Percentiles rank a stretch among this genome's conserved stretches.
phyloP scores from a whole-genome alignment of 257 asterid species.

The Solanum piurae region DNA sequence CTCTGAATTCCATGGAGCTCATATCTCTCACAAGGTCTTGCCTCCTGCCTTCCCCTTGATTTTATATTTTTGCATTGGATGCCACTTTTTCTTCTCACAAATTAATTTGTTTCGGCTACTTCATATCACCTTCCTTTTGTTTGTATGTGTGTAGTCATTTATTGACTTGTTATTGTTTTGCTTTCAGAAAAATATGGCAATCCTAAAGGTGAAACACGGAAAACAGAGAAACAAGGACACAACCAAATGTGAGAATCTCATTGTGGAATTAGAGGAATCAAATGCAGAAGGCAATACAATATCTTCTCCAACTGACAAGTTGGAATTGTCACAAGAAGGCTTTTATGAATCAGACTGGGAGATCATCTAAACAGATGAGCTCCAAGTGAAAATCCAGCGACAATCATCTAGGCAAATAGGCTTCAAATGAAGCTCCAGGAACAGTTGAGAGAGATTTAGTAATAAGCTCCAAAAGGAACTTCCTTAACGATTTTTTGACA shows the following conservation, averaged over 20 bases:
- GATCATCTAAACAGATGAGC: background rate
- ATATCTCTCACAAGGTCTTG: background rate
- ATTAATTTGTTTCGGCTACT: background rate
- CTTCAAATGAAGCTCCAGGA: background rate
- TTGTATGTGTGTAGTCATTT: background rate
- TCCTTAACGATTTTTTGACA: background rate
- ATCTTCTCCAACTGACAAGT: background rate
- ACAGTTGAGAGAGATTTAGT: background rate
- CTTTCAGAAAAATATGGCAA: background rate
- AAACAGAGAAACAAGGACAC: background rate
- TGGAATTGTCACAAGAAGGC: background rate
- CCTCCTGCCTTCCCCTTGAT: background rate
- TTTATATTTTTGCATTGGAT: background rate
- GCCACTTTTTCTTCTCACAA: background rate
- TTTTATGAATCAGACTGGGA: constrained; percentile 22
- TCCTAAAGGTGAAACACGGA: background rate
- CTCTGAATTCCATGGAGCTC: background rate
- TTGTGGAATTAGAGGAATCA: background rate
- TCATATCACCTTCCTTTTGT: background rate
- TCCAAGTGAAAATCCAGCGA: background rate
- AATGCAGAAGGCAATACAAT: background rate
- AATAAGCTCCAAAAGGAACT: background rate
- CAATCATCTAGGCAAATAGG: background rate
- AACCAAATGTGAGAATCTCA: background rate
- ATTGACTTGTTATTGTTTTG: background rate